These are phyloP conservation scores for Schizothecium vesticola DNA, from an alignment of 495 filamentous ascomycete species.

Conservation along the genomic window DNA sequence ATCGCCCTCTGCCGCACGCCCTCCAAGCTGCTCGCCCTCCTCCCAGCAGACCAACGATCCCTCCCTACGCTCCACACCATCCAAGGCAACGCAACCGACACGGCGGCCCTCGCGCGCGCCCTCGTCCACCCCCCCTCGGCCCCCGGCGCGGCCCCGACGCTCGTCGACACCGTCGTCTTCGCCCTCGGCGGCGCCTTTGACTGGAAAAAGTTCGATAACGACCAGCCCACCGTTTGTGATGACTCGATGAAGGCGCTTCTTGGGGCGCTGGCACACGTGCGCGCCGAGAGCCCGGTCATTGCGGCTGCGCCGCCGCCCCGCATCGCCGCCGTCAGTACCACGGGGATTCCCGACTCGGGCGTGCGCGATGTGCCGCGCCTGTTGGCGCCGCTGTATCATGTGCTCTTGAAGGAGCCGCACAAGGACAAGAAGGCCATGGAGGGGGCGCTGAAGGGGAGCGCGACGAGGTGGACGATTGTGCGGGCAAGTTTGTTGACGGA, in stretches of 20 bases:
- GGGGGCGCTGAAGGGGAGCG: constrained; percentile 31
- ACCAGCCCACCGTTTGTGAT: constrained; percentile 56
- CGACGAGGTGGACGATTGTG: constrained; percentile 43
- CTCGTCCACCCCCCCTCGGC: constrained; percentile 14
- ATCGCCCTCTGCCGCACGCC: constrained; percentile 57
- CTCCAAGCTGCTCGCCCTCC: constrained; percentile 49
- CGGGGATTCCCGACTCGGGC: constrained; percentile 41
- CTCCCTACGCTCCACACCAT: constrained; percentile 42
- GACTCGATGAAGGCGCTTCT: constrained; percentile 45
- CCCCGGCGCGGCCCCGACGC: constrained; percentile 8
- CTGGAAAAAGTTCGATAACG: constrained; percentile 27
- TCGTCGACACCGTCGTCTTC: constrained; percentile 41
- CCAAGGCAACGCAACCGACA: constrained; percentile 49
- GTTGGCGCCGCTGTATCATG: constrained; percentile 47
- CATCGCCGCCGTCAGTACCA: constrained; percentile 48
- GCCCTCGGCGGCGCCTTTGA: constrained; percentile 41
- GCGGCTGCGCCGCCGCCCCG: constrained; percentile 31
- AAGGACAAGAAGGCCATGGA: constrained; percentile 61
- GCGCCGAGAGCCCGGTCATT: background rate
- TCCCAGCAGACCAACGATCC: constrained; percentile 23
- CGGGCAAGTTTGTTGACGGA: constrained; percentile 29
- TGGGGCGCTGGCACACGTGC: constrained; percentile 30
- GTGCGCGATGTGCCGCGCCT: constrained; percentile 48
- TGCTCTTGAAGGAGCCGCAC: constrained; percentile 47
- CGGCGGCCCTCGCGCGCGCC: constrained; percentile 35